phyloP scores from a whole-genome alignment of 2,329 filamentous ascomycete species.

The Kalaharituber pfeilii region DNA sequence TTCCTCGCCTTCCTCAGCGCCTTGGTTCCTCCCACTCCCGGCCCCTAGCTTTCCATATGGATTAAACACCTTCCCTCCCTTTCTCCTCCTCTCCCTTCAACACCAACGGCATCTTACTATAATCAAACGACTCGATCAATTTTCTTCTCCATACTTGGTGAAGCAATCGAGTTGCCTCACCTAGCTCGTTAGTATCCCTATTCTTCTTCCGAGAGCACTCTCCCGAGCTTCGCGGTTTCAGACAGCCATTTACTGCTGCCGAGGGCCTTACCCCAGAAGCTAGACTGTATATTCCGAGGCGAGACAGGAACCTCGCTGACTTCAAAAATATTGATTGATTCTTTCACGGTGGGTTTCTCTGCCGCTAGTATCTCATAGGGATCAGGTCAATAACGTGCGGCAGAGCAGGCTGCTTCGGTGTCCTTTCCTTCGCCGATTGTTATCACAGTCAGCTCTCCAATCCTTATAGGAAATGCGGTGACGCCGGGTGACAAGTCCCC shows the following conservation, averaged over 20 bases:
- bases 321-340: slow-evolving; percentile 30
- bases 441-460: slow-evolving; percentile 26
- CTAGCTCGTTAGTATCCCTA: not conserved
- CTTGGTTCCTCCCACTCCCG: no score
- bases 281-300: slow-evolving; percentile 30
- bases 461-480: slow-evolving; percentile 34
- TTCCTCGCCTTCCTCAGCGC: no score
- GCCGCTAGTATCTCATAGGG: not conserved
- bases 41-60: not conserved
- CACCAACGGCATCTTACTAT: slow-evolving; percentile 56
- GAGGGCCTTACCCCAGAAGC: slow-evolving; percentile 44
- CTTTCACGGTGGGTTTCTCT: slow-evolving; percentile 30
- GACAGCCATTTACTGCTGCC: slow-evolving; percentile 28
- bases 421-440: not conserved
- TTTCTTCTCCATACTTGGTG: slow-evolving; percentile 1
- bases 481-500: slow-evolving; percentile 36
- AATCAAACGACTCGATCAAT: slow-evolving; percentile 57
- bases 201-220: not conserved
- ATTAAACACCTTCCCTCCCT: slow-evolving; percentile 37
- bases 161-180: not conserved
- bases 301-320: slow-evolving; percentile 19
- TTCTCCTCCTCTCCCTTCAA: slow-evolving; percentile 39
- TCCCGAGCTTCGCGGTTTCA: slow-evolving; percentile 19
- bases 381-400: not conserved
- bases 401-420: not conserved